These are phyloP conservation scores for Umbelopsis sp. DNA, from an alignment of 192 early-diverging fungal species.

Conservation along the genomic window DNA sequence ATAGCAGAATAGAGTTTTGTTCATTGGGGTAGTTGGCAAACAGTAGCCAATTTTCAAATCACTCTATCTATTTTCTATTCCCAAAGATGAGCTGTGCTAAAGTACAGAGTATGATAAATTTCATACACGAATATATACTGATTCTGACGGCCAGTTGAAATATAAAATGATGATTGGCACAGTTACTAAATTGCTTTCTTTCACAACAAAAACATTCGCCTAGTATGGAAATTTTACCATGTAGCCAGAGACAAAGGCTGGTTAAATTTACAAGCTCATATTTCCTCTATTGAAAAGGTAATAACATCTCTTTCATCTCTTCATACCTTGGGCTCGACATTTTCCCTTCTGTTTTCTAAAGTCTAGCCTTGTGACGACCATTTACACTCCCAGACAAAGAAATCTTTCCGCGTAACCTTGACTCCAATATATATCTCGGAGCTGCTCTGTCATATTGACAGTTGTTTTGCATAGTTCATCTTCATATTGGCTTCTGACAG, in stretches of 20 bases:
- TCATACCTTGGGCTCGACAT: background rate
- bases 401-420: no score
- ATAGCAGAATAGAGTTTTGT: background rate
- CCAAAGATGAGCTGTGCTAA: background rate
- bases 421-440: no score
- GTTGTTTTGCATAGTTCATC: no score
- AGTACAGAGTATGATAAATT: background rate
- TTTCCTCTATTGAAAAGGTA: background rate
- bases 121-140: no score
- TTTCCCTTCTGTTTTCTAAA: background rate
- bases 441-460: no score
- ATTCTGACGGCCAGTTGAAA: no score
- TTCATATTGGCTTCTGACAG: background rate
- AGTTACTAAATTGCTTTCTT: background rate
- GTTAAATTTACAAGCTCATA: conserved; percentile 11
- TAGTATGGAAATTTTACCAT: conserved; percentile 7
- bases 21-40: background rate
- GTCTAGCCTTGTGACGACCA: background rate
- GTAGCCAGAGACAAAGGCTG: background rate
- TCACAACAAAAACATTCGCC: conserved; percentile 16
- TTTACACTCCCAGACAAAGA: no score
- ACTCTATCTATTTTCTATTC: background rate
- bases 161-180: background rate
- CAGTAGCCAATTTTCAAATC: background rate
- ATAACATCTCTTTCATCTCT: background rate